Percentiles rank a stretch among this genome's conserved stretches.
phyloP scores from a whole-genome alignment of 2,329 filamentous ascomycete genomes.

The Emericellopsis atlantica region DNA sequence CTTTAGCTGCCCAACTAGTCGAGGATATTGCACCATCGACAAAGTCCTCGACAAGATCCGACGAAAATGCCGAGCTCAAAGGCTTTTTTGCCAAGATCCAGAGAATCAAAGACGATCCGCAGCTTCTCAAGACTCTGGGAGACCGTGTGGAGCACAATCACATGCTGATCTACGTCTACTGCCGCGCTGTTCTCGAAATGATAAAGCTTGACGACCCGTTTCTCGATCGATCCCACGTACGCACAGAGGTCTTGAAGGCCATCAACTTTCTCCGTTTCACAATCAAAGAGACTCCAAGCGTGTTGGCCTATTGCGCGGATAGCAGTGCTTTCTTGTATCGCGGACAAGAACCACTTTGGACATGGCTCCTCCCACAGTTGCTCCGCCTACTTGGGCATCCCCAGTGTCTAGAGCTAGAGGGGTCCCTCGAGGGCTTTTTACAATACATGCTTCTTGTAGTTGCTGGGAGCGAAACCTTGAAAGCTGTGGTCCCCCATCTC shows the following conservation, averaged over 20 bases:
- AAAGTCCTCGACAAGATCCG: conserved; percentile 41
- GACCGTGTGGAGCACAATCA: conserved; percentile 68
- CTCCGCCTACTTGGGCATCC: conserved; percentile 43
- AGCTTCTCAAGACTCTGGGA: conserved; percentile 44
- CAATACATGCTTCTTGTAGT: conserved; percentile 32
- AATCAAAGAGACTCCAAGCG: conserved; percentile 59
- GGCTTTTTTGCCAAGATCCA: conserved; percentile 50
- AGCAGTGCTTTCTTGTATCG: conserved; percentile 32
- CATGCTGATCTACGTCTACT: conserved; percentile 74
- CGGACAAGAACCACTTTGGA: conserved; percentile 49
- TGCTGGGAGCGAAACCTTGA: conserved; percentile 29
- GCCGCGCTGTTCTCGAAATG: conserved; percentile 64
- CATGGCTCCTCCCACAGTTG: conserved; percentile 49
- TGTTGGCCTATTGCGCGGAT: conserved; percentile 39
- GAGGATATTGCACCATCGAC: conserved; percentile 61
- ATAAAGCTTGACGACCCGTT: conserved; percentile 59
- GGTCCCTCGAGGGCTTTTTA: conserved; percentile 40
- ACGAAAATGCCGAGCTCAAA: conserved; percentile 63
- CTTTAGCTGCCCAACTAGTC: conserved; percentile 77
- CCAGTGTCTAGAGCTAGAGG: conserved; percentile 31
- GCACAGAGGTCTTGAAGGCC: conserved; percentile 54
- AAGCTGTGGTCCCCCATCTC: conserved; percentile 32
- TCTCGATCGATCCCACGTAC: conserved; percentile 38
- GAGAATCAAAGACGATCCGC: conserved; percentile 35
- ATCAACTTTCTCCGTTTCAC: conserved; percentile 66